Evolutionary conservation across 192 early-diverging fungal species (phyloP).

Genomic region (Coemansia sp.): DNA sequence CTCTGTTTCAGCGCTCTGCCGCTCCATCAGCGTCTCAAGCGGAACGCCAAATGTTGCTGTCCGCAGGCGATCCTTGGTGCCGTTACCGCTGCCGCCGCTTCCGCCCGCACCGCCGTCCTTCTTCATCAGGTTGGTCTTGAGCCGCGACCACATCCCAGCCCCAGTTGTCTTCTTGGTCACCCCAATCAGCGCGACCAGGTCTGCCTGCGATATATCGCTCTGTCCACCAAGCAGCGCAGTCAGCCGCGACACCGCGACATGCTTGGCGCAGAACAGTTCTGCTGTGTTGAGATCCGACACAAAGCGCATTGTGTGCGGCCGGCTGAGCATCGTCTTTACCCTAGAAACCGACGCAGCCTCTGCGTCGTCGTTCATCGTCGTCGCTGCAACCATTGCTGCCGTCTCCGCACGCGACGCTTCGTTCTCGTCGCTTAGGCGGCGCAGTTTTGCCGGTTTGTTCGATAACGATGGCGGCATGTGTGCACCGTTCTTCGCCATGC

Average conservation of each 20-base stretch:
- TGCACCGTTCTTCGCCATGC: slow-evolving; percentile 5
- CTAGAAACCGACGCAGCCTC: slow-evolving; percentile 40
- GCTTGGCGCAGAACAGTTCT: slow-evolving; percentile 81
- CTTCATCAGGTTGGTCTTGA: slow-evolving; percentile 66
- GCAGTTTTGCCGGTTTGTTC: slow-evolving; percentile 39
- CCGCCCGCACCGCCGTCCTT: slow-evolving; percentile 37
- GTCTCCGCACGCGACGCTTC: slow-evolving; percentile 4
- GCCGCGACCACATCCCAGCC: slow-evolving; percentile 68
- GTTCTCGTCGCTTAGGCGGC: slow-evolving; percentile 40
- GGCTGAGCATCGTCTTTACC: slow-evolving; percentile 53
- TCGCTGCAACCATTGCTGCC: background rate
- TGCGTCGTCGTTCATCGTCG: slow-evolving; percentile 6
- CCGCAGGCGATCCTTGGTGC: slow-evolving; percentile 49
- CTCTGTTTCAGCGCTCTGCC: slow-evolving; percentile 79
- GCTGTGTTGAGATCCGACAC: slow-evolving; percentile 63
- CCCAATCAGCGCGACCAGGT: slow-evolving; percentile 77
- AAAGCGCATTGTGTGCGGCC: slow-evolving; percentile 52
- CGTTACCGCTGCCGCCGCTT: background rate
- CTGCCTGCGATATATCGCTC: slow-evolving; percentile 66
- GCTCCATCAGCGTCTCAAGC: slow-evolving; percentile 79
- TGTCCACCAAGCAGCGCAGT: slow-evolving; percentile 65
- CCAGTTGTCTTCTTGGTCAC: slow-evolving; percentile 64
- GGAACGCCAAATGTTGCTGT: slow-evolving; percentile 91
- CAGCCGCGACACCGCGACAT: slow-evolving; percentile 77
- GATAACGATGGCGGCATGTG: slow-evolving; percentile 4